These are phyloP conservation scores for Escallonia herrerae DNA, from an alignment of 129 eudicot species.

Conservation along the genomic window DNA sequence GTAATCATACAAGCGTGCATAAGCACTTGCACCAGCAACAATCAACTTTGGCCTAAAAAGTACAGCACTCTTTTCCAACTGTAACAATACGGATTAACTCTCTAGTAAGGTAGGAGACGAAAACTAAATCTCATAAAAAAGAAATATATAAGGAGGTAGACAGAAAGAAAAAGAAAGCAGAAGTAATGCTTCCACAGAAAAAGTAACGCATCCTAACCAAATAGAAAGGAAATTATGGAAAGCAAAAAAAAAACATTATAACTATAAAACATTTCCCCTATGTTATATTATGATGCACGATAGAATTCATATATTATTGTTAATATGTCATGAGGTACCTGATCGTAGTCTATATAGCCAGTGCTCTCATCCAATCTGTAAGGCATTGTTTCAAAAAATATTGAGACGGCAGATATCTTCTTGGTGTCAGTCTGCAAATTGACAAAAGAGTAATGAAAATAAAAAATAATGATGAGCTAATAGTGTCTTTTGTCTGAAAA, in stretches of 20 bases:
- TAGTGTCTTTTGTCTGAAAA: neutral
- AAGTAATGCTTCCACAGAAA: neutral
- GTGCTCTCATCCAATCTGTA: constrained; percentile 84
- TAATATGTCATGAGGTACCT: constrained; percentile 32
- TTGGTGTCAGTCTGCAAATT: constrained; percentile 78
- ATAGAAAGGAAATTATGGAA: no score
- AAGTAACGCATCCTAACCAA: no score
- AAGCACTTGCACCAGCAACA: constrained; percentile 98
- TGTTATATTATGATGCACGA: no score
- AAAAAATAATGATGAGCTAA: neutral
- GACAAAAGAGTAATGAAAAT: neutral
- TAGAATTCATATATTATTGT: no score
- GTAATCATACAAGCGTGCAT: constrained; percentile 87
- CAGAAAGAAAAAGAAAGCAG: neutral
- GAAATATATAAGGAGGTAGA: no score
- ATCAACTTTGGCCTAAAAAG: constrained; percentile 83
- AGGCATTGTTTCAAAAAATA: constrained; percentile 94
- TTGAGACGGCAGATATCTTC: constrained; percentile 88
- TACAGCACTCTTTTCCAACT: constrained; percentile 88
- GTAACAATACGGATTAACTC: constrained; percentile 17
- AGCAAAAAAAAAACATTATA: no score
- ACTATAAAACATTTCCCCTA: no score
- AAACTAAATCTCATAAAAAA: neutral
- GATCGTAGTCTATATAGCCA: constrained; percentile 89
- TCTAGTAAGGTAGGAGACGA: neutral